Percentiles rank a stretch among this genome's conserved stretches.
phyloP scores from a whole-genome alignment of 176 grass and related monocot genomes.

The Musa acuminata region DNA sequence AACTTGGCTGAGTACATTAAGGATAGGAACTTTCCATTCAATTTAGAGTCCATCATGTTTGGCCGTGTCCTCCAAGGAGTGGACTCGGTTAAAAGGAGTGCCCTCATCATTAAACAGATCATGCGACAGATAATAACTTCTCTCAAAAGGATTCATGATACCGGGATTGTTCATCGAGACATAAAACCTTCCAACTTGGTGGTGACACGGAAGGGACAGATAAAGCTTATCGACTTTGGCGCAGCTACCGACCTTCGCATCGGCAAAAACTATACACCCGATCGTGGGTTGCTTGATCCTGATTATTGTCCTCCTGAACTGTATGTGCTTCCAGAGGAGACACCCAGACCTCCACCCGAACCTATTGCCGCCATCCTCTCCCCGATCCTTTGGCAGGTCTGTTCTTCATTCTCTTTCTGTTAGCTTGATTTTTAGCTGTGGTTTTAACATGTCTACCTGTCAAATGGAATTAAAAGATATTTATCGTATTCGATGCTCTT shows the following conservation, averaged over 20 bases:
- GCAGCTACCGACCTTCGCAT: slow-evolving; percentile 95
- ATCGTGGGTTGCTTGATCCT: slow-evolving; percentile 66
- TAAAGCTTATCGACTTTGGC: slow-evolving; percentile 97
- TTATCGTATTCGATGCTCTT: background rate
- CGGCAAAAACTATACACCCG: slow-evolving; percentile 90
- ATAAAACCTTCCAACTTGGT: slow-evolving; percentile 94
- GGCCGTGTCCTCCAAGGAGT: slow-evolving; percentile 50
- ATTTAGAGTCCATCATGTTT: slow-evolving; percentile 77
- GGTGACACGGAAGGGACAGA: slow-evolving; percentile 64
- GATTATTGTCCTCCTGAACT: slow-evolving; percentile 90
- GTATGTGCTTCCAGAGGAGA: slow-evolving; percentile 95
- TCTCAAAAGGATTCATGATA: slow-evolving; percentile 73
- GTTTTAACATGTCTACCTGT: background rate
- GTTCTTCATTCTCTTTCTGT: background rate
- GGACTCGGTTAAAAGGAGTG: slow-evolving; percentile 39
- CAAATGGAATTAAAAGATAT: background rate
- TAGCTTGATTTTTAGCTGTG: background rate
- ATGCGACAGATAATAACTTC: slow-evolving; percentile 92
- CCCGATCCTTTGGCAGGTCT: slow-evolving; percentile 85
- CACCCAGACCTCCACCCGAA: slow-evolving; percentile 57
- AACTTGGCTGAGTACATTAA: slow-evolving; percentile 50
- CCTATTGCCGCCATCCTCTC: slow-evolving; percentile 92
- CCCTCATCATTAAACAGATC: slow-evolving; percentile 81
- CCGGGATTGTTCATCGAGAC: slow-evolving; percentile 90
- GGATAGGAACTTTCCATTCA: slow-evolving; percentile 55